phyloP scores from a whole-genome alignment of 306 rosid species.

The Arachis hypogaea region DNA sequence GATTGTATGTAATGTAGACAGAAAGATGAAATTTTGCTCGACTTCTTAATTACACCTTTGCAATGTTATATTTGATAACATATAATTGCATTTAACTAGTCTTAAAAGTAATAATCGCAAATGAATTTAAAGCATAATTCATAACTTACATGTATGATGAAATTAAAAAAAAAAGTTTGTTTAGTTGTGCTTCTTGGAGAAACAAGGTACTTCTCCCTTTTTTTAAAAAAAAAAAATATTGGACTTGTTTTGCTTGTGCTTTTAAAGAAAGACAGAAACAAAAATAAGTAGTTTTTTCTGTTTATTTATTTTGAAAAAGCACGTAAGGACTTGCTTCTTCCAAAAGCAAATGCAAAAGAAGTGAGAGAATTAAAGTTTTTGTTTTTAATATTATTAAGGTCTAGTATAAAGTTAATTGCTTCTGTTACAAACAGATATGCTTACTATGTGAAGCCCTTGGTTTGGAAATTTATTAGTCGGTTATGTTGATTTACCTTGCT shows the following conservation, averaged over 20 bases:
- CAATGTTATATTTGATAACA: conserved; percentile 4
- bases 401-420: conserved; percentile 4
- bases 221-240: too few species aligned
- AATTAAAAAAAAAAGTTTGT: not conserved
- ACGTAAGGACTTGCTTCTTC: too few species aligned
- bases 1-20: conserved; percentile 66
- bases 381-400: not conserved
- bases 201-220: too few species aligned
- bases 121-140: not conserved
- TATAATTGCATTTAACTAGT: not conserved
- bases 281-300: too few species aligned
- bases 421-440: conserved; percentile 4
- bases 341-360: too few species aligned
- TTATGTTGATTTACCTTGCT: conserved; percentile 7
- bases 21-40: conserved; percentile 29
- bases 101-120: conserved; percentile 6
- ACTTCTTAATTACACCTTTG: conserved; percentile 12
- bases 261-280: too few species aligned
- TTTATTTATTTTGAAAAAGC: too few species aligned
- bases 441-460: conserved; percentile 9
- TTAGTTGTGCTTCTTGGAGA: not conserved
- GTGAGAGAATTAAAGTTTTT: too few species aligned
- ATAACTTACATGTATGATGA: not conserved
- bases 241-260: too few species aligned
- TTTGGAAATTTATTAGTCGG: not conserved